Base-by-base conservation (phyloP, 441 rosid genomes). In the Pelargonium fulgidum region DNA sequence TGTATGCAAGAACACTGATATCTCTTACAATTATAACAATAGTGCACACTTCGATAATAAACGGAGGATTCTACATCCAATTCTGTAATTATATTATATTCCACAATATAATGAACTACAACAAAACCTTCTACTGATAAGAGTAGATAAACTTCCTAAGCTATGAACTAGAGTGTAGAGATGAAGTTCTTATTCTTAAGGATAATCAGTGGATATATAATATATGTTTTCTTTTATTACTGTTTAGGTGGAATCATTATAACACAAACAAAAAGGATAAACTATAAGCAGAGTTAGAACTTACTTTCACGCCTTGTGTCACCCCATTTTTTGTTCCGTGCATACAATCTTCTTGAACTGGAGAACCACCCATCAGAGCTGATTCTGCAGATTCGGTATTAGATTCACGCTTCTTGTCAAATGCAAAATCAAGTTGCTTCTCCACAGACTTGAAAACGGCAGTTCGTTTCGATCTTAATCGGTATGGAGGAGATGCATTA, bases 401-500 rank as follows among this genome's bases (percentile, higher is more conserved):
- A 50, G 70, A 73, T 70, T 76, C 80, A 72, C 52, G 66, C 70
- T 75, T 85, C 62, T 78, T 81, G 68, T 84, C 85, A 65, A 84
- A 81, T 52, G 83, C 56, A 70, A 92, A 92, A 75, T 89, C 96
- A 73, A 94, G 93, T 77, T 94, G 99, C 75, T 96, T 86, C 81
- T 87, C 96, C 75, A 86, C 84, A 17, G 96, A 87, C 81, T 90
- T 95, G 74, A 86, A 77, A 75, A 84, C 86, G 52, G 90, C 85
- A 69, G 93, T 85, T 73, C 96, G 76, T 83, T 92, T 95, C 29
- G 94, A 84, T 83, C 87, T 89, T 80, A 90, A 73, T 76, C 97
- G 80, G 76, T 92, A 92, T 0, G 98, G 98, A 64, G 97, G 98
- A 72, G 99, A 94, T 17, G 83, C 85, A 79, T 92, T 86, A 70